Conservation (phyloP, 352 stramenopile species). For the Phytophthora sp. region DNA sequence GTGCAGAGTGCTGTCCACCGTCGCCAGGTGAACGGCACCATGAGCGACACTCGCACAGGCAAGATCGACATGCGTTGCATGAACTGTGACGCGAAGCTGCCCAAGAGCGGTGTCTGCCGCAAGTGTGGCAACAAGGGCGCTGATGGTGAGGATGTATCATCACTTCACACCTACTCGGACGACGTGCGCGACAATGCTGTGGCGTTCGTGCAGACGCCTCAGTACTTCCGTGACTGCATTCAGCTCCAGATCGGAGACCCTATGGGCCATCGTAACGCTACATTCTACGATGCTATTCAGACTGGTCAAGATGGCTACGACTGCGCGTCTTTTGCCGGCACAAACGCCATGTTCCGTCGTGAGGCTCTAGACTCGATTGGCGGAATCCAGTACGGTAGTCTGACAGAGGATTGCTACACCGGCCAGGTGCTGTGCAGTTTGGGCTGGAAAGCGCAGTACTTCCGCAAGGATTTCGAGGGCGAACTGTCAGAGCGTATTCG, state of each 20-base stretch:
- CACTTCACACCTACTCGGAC: conserved; percentile 82
- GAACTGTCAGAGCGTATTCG: conserved; percentile 79
- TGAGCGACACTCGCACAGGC: conserved; percentile 66
- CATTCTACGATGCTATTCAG: conserved; percentile 89
- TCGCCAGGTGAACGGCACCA: conserved; percentile 82
- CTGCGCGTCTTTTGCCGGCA: conserved; percentile 84
- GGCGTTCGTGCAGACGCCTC: conserved; percentile 82
- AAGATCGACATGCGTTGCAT: conserved; percentile 83
- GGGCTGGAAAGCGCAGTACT: conserved; percentile 89
- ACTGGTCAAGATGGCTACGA: conserved; percentile 88
- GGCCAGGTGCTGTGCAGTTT: conserved; percentile 77
- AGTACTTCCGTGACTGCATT: conserved; percentile 88
- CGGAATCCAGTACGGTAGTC: conserved; percentile 86
- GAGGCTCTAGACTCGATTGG: conserved; percentile 87
- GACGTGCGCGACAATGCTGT: conserved; percentile 79
- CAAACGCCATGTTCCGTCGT: conserved; percentile 84
- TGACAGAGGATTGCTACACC: conserved; percentile 89
- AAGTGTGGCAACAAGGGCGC: conserved; percentile 61
- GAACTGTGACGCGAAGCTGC: conserved; percentile 75
- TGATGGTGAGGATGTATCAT: conserved; percentile 57
- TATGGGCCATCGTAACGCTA: conserved; percentile 82
- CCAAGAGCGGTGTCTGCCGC: conserved; percentile 74
- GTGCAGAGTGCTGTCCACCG: conserved; percentile 78
- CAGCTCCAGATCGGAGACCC: conserved; percentile 85
- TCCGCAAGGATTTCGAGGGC: conserved; percentile 89